Conservation (phyloP, 352 stramenopile species). For the Phytophthora citrophthora region DNA sequence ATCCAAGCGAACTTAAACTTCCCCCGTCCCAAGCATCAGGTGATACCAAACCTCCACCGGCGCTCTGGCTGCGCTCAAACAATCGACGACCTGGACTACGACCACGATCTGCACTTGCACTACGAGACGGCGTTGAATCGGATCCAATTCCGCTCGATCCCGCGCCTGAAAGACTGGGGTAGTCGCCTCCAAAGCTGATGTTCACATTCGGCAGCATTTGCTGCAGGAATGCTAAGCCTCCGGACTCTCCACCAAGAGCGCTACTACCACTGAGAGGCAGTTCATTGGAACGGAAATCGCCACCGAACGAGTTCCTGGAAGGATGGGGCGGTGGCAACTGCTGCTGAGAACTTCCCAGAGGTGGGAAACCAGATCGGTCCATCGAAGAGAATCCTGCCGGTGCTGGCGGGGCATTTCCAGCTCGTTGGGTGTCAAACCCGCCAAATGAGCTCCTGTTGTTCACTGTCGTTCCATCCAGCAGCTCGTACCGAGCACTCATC, state of each 20-base stretch:
- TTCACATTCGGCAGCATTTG: constrained; percentile 91
- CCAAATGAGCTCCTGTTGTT: constrained; percentile 38
- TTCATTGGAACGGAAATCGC: constrained; percentile 35
- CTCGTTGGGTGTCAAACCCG: constrained; percentile 24
- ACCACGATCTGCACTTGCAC: constrained; percentile 15
- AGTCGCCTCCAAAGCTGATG: constrained; percentile 87
- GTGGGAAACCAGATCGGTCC: constrained; percentile 49
- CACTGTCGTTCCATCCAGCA: constrained; percentile 40
- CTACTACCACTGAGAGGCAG: constrained; percentile 21
- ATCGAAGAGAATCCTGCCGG: constrained; percentile 40
- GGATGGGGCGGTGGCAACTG: constrained; percentile 31
- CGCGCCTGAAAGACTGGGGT: constrained; percentile 29
- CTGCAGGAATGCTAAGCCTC: constrained; percentile 80
- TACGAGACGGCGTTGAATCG: constrained; percentile 13
- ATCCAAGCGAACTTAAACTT: constrained; percentile 36
- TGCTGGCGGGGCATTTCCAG: constrained; percentile 12
- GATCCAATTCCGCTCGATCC: constrained; percentile 13
- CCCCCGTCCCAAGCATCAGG: constrained; percentile 38
- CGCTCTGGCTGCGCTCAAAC: constrained; percentile 47
- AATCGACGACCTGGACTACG: constrained; percentile 35
- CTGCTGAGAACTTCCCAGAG: constrained; percentile 42
- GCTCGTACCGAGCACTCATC: constrained; percentile 29
- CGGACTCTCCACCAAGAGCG: constrained; percentile 16
- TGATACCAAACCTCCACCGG: constrained; percentile 23
- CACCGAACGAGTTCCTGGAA: constrained; percentile 36